These are phyloP conservation scores for Pterocarpus santalinus DNA, from an alignment of 306 rosid species.

Conservation along the genomic window DNA sequence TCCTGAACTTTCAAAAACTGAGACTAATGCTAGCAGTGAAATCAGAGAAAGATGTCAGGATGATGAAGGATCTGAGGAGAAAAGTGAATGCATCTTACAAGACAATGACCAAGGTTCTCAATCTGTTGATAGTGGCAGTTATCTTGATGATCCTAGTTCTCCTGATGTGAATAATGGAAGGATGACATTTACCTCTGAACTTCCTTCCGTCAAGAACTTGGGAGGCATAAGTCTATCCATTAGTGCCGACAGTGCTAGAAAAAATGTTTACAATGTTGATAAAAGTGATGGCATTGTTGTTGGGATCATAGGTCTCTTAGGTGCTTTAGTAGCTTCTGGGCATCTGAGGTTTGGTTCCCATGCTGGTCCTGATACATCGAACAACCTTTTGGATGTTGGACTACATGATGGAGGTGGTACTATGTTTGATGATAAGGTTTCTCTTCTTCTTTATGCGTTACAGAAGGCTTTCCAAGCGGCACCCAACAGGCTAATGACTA, in stretches of 20 bases:
- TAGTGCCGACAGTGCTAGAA: slow-evolving; percentile 94
- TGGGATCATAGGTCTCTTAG: slow-evolving; percentile 83
- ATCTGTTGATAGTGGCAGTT: slow-evolving; percentile 56
- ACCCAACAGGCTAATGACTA: slow-evolving; percentile 87
- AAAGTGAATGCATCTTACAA: slow-evolving; percentile 54
- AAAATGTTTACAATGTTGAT: slow-evolving; percentile 92
- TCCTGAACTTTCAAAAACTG: slow-evolving; percentile 54
- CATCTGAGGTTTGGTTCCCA: slow-evolving; percentile 71
- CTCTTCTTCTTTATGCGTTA: slow-evolving; percentile 88
- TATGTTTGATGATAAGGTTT: slow-evolving; percentile 96
- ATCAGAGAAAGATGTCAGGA: slow-evolving; percentile 55
- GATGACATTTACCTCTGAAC: slow-evolving; percentile 67
- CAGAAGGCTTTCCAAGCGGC: slow-evolving; percentile 96
- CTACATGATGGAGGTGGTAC: slow-evolving; percentile 78
- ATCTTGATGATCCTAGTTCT: slow-evolving; percentile 53
- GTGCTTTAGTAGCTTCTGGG: slow-evolving; percentile 91
- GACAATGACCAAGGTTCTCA: slow-evolving; percentile 63
- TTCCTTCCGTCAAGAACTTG: slow-evolving; percentile 64
- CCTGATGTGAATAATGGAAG: slow-evolving; percentile 60
- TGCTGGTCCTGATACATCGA: slow-evolving; percentile 65
- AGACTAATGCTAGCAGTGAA: slow-evolving; percentile 51
- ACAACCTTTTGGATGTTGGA: slow-evolving; percentile 75
- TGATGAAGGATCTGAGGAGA: slow-evolving; percentile 55
- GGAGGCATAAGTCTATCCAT: slow-evolving; percentile 94
- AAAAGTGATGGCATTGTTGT: slow-evolving; percentile 90